Conservation (phyloP, 2,329 filamentous ascomycete species). For the Mollisiaceae sp. region DNA sequence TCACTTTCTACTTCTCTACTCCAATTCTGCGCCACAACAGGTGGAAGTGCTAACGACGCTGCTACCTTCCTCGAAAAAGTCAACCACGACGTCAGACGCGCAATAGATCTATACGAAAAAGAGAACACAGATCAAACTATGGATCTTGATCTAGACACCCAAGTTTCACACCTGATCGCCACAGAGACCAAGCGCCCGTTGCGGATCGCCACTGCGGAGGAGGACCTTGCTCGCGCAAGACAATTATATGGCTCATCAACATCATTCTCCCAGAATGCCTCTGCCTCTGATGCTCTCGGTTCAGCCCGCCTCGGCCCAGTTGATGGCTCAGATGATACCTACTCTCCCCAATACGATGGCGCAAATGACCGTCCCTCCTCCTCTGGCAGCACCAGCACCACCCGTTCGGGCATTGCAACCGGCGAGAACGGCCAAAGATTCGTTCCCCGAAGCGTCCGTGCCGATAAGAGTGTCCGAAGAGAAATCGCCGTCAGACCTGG, state of each 20-base stretch:
- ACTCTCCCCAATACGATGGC: constrained; percentile 5
- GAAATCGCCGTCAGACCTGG: constrained; percentile 90
- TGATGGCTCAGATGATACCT: constrained; percentile 14
- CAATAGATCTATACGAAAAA: constrained; percentile 6
- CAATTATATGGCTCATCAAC: neutral
- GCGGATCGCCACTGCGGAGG: constrained; percentile 1
- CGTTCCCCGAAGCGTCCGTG: constrained; percentile 81
- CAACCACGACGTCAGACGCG: constrained; percentile 1
- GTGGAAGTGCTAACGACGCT: constrained; percentile 12
- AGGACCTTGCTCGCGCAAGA: neutral
- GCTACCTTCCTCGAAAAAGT: constrained; percentile 12
- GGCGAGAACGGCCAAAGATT: constrained; percentile 75
- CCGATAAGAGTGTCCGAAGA: constrained; percentile 84
- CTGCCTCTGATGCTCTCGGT: neutral
- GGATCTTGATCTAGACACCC: neutral
- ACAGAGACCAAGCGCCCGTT: neutral
- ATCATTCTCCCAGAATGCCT: neutral
- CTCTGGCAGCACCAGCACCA: constrained; percentile 13
- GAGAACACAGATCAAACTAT: neutral
- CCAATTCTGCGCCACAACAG: constrained; percentile 6
- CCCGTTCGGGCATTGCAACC: constrained; percentile 72
- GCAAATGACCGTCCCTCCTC: constrained; percentile 14
- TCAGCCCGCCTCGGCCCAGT: constrained; percentile 3
- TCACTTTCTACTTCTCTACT: neutral
- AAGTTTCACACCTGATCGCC: neutral